Conservation (phyloP, 495 filamentous ascomycete species). For the Gamarada debralockiae region DNA sequence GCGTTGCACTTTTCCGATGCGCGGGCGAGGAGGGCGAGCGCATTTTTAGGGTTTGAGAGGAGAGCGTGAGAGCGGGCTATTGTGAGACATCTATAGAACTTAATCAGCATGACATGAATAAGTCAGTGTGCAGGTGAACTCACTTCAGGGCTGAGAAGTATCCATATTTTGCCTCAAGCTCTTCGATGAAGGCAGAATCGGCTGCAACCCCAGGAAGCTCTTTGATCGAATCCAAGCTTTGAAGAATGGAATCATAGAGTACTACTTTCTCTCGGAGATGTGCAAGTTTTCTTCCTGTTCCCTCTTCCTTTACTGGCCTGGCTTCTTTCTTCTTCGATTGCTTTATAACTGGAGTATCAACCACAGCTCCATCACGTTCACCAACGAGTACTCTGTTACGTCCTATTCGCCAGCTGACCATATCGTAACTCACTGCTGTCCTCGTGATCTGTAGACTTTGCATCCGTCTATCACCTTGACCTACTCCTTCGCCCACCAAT, state of each 20-base stretch:
- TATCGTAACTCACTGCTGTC: conserved; percentile 86
- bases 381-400: conserved; percentile 87
- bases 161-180: conserved; percentile 69
- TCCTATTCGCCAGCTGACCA: conserved; percentile 92
- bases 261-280: conserved; percentile 83
- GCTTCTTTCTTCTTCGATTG: conserved; percentile 32
- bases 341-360: conserved; percentile 39
- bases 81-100: conserved; percentile 64
- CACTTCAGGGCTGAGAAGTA: conserved; percentile 92
- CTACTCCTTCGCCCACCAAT: conserved; percentile 72
- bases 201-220: conserved; percentile 89
- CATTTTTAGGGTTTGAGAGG: conserved; percentile 66
- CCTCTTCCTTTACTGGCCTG: conserved; percentile 44
- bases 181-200: conserved; percentile 69
- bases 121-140: conserved; percentile 18
- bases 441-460: conserved; percentile 90
- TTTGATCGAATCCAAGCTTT: conserved; percentile 85
- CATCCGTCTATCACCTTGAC: conserved; percentile 82
- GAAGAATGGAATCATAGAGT: conserved; percentile 86
- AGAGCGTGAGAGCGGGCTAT: conserved; percentile 82
- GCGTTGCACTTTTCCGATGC: conserved; percentile 40
- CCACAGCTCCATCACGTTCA: conserved; percentile 64
- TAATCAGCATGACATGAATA: not conserved
- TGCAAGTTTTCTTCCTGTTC: conserved; percentile 62
- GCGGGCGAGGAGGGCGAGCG: conserved; percentile 78